A percentile compares a stretch with the other conserved stretches of the same genome.
Evolutionary conservation across 306 rosid genomes (phyloP).

Genomic region (Potentilla sterilis): DNA sequence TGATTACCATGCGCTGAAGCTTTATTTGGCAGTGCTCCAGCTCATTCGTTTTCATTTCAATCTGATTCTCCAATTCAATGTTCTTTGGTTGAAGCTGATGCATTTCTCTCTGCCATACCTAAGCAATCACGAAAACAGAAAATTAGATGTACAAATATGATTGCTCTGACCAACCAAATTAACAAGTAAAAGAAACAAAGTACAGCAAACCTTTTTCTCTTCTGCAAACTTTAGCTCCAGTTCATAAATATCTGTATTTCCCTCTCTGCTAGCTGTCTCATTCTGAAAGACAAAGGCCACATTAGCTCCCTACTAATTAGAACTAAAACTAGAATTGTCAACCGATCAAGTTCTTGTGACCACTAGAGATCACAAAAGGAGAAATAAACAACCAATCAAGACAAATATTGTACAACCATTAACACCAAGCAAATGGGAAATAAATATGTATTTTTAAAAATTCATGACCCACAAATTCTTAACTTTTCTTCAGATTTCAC

Average conservation of each 20-base stretch:
- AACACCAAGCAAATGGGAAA: not conserved
- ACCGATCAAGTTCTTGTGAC: not conserved
- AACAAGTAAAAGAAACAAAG: not conserved
- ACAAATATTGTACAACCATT: not conserved
- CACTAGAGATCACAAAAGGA: not conserved
- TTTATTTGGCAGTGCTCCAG: not conserved
- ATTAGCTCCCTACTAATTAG: not conserved
- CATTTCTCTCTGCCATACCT: constrained; percentile 1
- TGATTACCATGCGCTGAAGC: constrained; percentile 42
- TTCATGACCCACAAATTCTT: not conserved
- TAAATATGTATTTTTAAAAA: not conserved
- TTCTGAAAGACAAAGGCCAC: not conserved
- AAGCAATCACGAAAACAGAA: not conserved
- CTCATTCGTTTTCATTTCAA: not conserved
- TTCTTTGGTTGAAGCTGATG: not conserved
- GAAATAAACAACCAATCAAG: not conserved
- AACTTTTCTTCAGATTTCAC: not conserved
- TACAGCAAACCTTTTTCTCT: not conserved
- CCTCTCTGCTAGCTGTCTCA: not conserved
- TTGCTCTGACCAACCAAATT: not conserved
- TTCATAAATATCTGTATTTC: not conserved
- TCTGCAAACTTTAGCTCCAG: not conserved
- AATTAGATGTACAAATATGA: not conserved
- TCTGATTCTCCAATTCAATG: constrained; percentile 2
- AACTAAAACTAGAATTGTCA: not conserved